Percentiles rank a stretch among this genome's conserved stretches.
Conservation (phyloP, 192 early-diverging fungal genomes). For the Spinellus fusiger region DNA sequence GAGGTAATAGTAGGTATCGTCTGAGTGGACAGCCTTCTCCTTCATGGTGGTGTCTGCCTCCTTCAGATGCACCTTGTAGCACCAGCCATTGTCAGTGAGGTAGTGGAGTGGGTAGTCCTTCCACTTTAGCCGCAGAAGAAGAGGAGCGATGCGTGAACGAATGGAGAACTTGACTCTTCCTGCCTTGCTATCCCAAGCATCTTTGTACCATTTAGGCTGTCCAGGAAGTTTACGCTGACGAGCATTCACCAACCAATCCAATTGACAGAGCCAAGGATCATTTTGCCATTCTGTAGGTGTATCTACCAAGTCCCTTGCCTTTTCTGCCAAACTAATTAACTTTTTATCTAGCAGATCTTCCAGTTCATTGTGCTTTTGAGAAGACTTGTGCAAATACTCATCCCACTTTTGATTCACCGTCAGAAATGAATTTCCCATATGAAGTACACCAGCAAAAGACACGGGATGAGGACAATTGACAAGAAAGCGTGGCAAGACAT, state of each 20-base stretch:
- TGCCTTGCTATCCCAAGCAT: constrained; percentile 59
- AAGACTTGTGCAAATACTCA: constrained; percentile 56
- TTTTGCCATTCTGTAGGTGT: constrained; percentile 33
- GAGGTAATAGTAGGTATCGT: constrained; percentile 41
- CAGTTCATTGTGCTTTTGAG: constrained; percentile 47
- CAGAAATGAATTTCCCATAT: constrained; percentile 83
- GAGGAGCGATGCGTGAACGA: constrained; percentile 69
- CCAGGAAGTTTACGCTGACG: constrained; percentile 44
- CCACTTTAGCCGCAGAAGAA: constrained; percentile 83
- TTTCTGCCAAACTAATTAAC: constrained; percentile 40
- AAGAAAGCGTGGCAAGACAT: constrained; percentile 63
- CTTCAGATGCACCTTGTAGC: constrained; percentile 44
- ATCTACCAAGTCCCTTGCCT: constrained; percentile 16
- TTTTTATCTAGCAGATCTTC: constrained; percentile 41
- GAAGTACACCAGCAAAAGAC: constrained; percentile 85
- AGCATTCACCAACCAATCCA: constrained; percentile 66
- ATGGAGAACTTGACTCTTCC: constrained; percentile 59
- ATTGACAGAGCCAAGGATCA: constrained; percentile 77
- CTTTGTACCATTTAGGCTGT: constrained; percentile 77
- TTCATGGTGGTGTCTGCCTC: background rate
- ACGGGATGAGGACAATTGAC: constrained; percentile 89
- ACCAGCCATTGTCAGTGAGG: constrained; percentile 70
- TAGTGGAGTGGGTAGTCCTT: constrained; percentile 72
- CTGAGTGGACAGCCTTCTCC: constrained; percentile 27
- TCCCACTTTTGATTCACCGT: constrained; percentile 79